These are phyloP conservation scores for Arthromyces matolae DNA, from an alignment of 768 basidiomycete species.

Conservation along the genomic window DNA sequence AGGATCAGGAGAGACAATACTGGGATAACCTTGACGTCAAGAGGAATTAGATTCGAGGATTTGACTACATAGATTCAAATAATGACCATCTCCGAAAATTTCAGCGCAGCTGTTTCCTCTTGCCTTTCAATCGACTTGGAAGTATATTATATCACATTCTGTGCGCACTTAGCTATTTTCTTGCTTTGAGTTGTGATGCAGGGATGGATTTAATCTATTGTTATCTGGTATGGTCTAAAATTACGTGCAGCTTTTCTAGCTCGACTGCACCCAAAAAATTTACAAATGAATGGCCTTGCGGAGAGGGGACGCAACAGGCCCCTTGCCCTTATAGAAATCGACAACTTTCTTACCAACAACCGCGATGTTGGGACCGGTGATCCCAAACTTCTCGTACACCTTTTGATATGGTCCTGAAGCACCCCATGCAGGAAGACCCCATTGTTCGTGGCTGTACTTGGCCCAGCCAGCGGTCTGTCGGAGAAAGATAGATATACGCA, in stretches of 20 bases:
- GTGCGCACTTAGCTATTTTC: too few species aligned
- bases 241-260: background rate
- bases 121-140: background rate
- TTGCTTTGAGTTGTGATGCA: background rate
- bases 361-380: conserved; percentile 79
- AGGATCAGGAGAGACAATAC: conserved; percentile 68
- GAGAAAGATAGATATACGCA: conserved; percentile 11
- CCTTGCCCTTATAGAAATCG: conserved; percentile 79
- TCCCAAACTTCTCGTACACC: conserved; percentile 88
- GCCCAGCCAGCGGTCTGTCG: conserved; percentile 80
- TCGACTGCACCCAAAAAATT: conserved; percentile 1
- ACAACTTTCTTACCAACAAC: conserved; percentile 81
- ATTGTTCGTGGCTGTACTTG: conserved; percentile 90
- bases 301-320: conserved; percentile 72
- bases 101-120: too few species aligned
- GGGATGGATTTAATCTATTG: background rate
- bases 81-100: too few species aligned
- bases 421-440: conserved; percentile 73
- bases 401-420: conserved; percentile 87
- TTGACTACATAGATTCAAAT: too few species aligned
- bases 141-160: background rate
- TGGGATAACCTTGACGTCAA: conserved; percentile 81
- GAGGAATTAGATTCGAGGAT: conserved; percentile 70
- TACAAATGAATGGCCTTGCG: conserved; percentile 60
- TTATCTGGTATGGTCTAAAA: conserved; percentile 7